Evolutionary conservation across 768 basidiomycete genomes (phyloP).

Genomic region (Tylopilus intermedius): DNA sequence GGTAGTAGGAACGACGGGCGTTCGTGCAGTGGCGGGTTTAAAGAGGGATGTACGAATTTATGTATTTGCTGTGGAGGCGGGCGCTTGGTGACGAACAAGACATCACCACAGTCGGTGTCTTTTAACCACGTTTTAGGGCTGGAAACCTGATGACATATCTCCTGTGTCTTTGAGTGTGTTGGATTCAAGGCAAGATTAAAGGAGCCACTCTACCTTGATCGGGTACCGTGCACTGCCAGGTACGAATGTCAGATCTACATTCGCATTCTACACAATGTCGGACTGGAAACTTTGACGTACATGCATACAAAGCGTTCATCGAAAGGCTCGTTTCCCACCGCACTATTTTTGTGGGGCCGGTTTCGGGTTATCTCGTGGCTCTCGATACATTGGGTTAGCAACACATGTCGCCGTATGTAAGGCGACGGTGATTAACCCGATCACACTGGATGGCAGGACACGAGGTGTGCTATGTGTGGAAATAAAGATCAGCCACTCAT

Average conservation of each 20-base stretch:
- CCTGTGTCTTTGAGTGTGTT: background rate
- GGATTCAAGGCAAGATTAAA: background rate
- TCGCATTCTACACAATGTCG: background rate
- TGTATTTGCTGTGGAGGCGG: constrained; percentile 14
- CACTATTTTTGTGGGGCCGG: background rate
- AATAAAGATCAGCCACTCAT: background rate
- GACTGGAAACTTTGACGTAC: background rate
- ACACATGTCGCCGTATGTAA: constrained; percentile 3
- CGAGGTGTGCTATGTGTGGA: constrained; percentile 1
- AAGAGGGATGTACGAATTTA: constrained; percentile 2
- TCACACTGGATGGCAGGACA: constrained; percentile 12
- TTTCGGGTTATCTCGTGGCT: background rate
- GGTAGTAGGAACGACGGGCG: constrained; percentile 1
- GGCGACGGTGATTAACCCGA: constrained; percentile 8
- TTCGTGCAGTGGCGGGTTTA: constrained; percentile 12
- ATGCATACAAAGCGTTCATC: background rate
- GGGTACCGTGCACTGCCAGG: background rate
- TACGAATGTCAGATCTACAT: background rate
- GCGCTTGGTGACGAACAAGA: constrained; percentile 8
- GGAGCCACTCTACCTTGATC: background rate
- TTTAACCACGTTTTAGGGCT: background rate
- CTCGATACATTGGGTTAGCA: background rate
- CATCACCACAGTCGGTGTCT: background rate
- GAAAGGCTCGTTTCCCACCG: background rate
- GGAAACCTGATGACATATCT: background rate